A percentile compares a stretch with the other conserved stretches of the same genome.
These are phyloP conservation scores for Acorus gramineus DNA, from an alignment of 106 monocot genomes.

Conservation along the genomic window DNA sequence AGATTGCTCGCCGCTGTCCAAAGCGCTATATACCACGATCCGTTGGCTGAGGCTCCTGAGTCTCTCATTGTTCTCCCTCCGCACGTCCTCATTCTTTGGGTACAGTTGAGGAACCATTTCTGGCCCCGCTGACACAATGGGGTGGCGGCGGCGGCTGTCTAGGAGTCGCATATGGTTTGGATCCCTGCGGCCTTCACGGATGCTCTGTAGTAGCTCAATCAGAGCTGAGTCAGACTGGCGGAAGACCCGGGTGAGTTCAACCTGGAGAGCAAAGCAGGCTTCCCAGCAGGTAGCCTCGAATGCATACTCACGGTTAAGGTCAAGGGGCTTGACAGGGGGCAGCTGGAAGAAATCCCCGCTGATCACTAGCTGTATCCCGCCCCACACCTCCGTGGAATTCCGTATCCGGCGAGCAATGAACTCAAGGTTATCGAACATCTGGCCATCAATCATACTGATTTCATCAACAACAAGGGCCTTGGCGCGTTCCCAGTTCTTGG, in stretches of 20 bases:
- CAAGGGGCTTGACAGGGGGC: background rate
- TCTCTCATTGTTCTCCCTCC: slow-evolving; percentile 1
- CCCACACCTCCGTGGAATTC: background rate
- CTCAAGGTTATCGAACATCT: background rate
- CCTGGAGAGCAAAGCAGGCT: background rate
- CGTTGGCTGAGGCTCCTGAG: background rate
- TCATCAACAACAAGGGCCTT: background rate
- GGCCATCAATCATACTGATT: background rate
- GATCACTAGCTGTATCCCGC: background rate
- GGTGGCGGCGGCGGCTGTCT: no score
- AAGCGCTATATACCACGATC: background rate
- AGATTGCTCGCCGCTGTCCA: background rate
- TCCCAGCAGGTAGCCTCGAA: slow-evolving; percentile 1
- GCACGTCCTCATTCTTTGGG: slow-evolving; percentile 1
- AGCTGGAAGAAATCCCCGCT: slow-evolving; percentile 6
- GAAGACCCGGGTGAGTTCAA: background rate
- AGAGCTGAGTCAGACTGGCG: background rate
- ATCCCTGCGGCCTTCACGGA: background rate
- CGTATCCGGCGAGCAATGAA: background rate
- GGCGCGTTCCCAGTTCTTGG: background rate
- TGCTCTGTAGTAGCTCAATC: background rate
- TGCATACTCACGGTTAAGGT: background rate
- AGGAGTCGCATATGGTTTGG: background rate
- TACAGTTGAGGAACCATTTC: background rate
- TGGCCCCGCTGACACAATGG: no score